Conservation (phyloP, 2,329 filamentous ascomycete species). For the Pyricularia grisea region DNA sequence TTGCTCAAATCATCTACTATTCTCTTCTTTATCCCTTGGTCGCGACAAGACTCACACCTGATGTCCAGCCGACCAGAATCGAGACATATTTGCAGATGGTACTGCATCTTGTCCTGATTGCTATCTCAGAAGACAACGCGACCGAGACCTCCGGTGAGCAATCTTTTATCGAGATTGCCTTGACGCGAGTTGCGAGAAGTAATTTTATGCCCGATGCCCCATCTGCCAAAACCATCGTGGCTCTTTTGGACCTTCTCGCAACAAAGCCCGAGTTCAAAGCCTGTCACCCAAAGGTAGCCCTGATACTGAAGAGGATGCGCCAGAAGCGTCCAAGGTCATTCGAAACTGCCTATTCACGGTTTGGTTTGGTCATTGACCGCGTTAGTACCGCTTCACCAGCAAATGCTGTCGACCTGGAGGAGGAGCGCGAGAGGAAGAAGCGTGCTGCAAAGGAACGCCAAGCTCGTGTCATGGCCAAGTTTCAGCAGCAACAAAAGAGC, state of each 20-base stretch:
- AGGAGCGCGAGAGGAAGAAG: constrained; percentile 77
- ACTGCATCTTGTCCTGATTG: constrained; percentile 77
- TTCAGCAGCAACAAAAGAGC: constrained; percentile 93
- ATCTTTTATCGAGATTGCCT: constrained; percentile 66
- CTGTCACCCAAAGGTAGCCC: constrained; percentile 73
- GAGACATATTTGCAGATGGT: constrained; percentile 91
- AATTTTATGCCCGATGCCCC: constrained; percentile 50
- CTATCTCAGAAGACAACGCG: constrained; percentile 70
- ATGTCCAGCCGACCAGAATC: constrained; percentile 70
- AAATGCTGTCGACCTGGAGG: constrained; percentile 51
- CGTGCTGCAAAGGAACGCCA: constrained; percentile 82
- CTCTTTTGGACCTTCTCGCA: constrained; percentile 52
- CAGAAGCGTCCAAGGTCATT: constrained; percentile 72
- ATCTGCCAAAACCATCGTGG: constrained; percentile 51
- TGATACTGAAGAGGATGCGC: constrained; percentile 77
- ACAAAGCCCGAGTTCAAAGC: constrained; percentile 67
- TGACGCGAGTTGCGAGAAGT: constrained; percentile 53
- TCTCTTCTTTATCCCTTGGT: constrained; percentile 73
- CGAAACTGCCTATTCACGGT: constrained; percentile 51
- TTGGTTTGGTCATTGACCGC: constrained; percentile 64
- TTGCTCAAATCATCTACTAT: constrained; percentile 85
- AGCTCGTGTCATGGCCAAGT: constrained; percentile 92
- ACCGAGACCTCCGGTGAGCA: constrained; percentile 35
- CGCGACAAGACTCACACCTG: constrained; percentile 58
- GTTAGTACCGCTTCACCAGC: constrained; percentile 79